Conservation (phyloP, 192 early-diverging fungal species). For the Powellomyces hirtus region DNA sequence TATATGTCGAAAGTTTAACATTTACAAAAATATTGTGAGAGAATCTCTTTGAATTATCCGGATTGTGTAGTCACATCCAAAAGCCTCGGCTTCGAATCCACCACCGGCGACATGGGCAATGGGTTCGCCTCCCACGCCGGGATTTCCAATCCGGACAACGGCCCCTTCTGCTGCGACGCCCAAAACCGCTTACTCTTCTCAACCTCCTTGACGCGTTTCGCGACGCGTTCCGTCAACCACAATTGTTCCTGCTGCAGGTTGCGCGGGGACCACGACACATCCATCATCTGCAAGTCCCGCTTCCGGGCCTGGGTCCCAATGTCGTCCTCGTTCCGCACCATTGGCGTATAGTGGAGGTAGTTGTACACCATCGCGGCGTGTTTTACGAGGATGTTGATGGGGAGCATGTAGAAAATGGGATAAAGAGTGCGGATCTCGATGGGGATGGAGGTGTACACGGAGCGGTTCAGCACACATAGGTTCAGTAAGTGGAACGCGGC, state of each 20-base stretch:
- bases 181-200: background rate
- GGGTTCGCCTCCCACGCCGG: background rate
- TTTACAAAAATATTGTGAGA: too few relatives aligned
- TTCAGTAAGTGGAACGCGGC: background rate
- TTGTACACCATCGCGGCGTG: conserved; percentile 14
- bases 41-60: too few relatives aligned
- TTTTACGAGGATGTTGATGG: conserved; percentile 7
- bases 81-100: background rate
- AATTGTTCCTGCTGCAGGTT: background rate
- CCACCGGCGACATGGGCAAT: background rate
- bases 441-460: background rate
- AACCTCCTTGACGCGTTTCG: background rate
- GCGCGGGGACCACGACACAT: background rate
- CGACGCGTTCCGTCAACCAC: background rate
- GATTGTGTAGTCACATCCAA: too few relatives aligned
- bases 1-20: too few relatives aligned
- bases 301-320: background rate
- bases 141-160: background rate
- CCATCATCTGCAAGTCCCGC: background rate
- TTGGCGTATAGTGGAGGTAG: conserved; percentile 12
- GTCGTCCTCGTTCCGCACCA: background rate
- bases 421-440: background rate
- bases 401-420: background rate
- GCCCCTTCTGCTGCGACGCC: background rate
- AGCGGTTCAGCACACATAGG: background rate